Evolutionary conservation across 2,329 filamentous ascomycete genomes (phyloP).

Genomic region (Fusarium stilboides): DNA sequence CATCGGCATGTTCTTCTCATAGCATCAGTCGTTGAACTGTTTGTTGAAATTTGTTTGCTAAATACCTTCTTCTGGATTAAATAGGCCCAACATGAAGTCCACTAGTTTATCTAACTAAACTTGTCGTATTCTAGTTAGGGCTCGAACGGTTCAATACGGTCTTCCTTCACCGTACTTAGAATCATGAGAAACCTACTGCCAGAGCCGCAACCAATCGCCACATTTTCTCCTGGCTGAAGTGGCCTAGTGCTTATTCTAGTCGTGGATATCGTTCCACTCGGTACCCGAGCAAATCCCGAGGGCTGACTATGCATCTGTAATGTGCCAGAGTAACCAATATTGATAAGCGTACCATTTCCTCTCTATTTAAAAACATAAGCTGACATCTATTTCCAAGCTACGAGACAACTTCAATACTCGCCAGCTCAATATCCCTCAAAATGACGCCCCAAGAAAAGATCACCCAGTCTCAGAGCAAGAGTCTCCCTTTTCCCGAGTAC

Average conservation of each 20-base stretch:
- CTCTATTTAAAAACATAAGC: not conserved
- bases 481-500: slow-evolving; percentile 38
- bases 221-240: not conserved
- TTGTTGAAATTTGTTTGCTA: too few relatives aligned
- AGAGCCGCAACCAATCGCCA: not conserved
- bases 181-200: not conserved
- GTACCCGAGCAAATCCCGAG: too few relatives aligned
- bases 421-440: not conserved
- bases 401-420: not conserved
- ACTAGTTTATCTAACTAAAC: too few relatives aligned
- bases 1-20: too few relatives aligned
- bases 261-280: not conserved
- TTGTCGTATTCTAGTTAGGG: too few relatives aligned
- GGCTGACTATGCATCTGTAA: not conserved
- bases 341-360: not conserved
- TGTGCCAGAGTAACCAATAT: not conserved
- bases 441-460: slow-evolving; percentile 12
- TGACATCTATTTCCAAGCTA: not conserved
- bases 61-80: too few relatives aligned
- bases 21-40: too few relatives aligned
- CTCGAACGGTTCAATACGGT: too few relatives aligned
- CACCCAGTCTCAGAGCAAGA: slow-evolving; percentile 25
- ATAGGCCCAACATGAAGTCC: too few relatives aligned
- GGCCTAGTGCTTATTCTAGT: slow-evolving; percentile 13
- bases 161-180: not conserved